These are phyloP conservation scores for Termitomyces sp. DNA, from an alignment of 768 basidiomycete species.

Conservation along the genomic window DNA sequence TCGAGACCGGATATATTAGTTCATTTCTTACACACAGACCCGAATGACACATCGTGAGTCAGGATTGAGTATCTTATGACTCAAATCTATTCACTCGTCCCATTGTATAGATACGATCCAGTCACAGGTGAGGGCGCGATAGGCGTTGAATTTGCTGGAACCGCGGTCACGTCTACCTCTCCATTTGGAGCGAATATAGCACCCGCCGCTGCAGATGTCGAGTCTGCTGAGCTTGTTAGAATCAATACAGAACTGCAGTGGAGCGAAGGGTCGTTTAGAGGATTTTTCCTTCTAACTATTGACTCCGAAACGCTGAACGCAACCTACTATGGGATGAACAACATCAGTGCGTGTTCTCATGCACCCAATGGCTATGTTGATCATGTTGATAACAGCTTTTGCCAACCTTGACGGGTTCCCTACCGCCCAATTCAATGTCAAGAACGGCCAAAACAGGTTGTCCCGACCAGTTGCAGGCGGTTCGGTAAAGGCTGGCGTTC, in stretches of 20 bases:
- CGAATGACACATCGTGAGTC: background rate
- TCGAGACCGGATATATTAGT: background rate
- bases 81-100: background rate
- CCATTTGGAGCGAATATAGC: background rate
- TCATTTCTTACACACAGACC: background rate
- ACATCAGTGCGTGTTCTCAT: background rate
- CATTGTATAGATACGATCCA: background rate
- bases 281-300: background rate
- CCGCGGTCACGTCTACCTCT: background rate
- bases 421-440: background rate
- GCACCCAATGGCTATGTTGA: background rate
- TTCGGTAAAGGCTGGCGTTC: background rate
- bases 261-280: background rate
- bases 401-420: background rate
- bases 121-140: background rate
- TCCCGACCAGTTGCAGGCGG: background rate
- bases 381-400: background rate
- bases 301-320: background rate
- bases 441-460: background rate
- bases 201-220: background rate
- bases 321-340: background rate
- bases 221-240: background rate
- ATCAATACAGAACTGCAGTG: background rate
- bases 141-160: background rate
- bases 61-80: background rate